phyloP scores from a whole-genome alignment of 805 yeast genomes.

The Isabelozyma heimii region DNA sequence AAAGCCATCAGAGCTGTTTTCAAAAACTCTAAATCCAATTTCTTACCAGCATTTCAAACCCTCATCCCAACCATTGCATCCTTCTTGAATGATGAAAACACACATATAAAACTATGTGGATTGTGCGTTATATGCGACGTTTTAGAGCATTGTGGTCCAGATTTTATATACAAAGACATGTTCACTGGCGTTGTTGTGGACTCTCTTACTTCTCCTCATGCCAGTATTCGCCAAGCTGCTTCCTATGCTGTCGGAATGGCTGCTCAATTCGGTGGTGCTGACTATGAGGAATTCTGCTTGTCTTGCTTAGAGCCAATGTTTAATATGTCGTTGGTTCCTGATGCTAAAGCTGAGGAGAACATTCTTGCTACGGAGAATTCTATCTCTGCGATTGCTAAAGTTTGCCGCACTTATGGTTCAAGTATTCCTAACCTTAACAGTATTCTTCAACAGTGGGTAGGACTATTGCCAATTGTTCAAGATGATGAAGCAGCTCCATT shows the following conservation, averaged over 20 bases:
- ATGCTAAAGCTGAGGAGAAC: slow-evolving; percentile 82
- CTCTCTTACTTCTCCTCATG: slow-evolving; percentile 60
- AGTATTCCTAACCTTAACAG: slow-evolving; percentile 59
- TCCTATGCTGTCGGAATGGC: slow-evolving; percentile 81
- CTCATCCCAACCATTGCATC: slow-evolving; percentile 62
- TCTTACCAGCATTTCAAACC: slow-evolving; percentile 62
- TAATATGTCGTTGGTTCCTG: slow-evolving; percentile 71
- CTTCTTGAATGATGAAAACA: slow-evolving; percentile 62
- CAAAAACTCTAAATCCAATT: slow-evolving; percentile 55
- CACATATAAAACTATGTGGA: slow-evolving; percentile 72
- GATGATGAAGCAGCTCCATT: slow-evolving; percentile 89
- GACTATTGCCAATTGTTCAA: slow-evolving; percentile 73
- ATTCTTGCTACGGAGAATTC: slow-evolving; percentile 85
- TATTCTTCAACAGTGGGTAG: slow-evolving; percentile 73
- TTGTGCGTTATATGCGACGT: slow-evolving; percentile 77
- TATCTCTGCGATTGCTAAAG: slow-evolving; percentile 77
- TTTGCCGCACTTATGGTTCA: slow-evolving; percentile 63
- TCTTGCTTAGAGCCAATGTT: slow-evolving; percentile 74
- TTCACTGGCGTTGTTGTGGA: slow-evolving; percentile 66
- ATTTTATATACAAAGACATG: slow-evolving; percentile 57
- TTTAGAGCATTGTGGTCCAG: slow-evolving; percentile 74
- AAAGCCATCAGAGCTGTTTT: slow-evolving; percentile 70
- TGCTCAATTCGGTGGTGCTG: slow-evolving; percentile 73
- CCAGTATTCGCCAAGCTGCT: slow-evolving; percentile 83
- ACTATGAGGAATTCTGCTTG: slow-evolving; percentile 59